Evolutionary conservation across 257 asterid genomes (phyloP).

Genomic region (Fraxinus americana): DNA sequence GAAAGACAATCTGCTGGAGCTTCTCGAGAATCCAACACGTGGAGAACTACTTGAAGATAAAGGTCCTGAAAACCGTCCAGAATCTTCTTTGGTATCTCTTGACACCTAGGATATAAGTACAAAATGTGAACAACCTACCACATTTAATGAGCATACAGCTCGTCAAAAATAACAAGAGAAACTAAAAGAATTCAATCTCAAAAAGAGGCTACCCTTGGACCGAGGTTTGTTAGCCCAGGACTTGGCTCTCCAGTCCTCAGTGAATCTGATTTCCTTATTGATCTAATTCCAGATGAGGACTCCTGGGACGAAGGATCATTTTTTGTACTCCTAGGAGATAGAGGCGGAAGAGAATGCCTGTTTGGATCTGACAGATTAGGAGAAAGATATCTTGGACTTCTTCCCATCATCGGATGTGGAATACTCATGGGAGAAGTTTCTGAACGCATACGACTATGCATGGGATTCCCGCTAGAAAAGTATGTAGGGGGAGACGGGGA

Average conservation of each 20-base stretch:
- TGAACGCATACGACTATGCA: constrained; percentile 52
- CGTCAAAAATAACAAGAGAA: constrained; percentile 22
- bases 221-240: constrained; percentile 50
- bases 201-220: constrained; percentile 61
- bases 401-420: constrained; percentile 78
- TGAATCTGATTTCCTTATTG: constrained; percentile 64
- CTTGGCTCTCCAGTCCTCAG: constrained; percentile 65
- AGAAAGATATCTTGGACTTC: constrained; percentile 78
- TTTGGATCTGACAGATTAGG: constrained; percentile 92
- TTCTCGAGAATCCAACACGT: constrained; percentile 88
- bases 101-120: constrained; percentile 44
- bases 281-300: constrained; percentile 73
- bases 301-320: constrained; percentile 80
- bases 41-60: constrained; percentile 91
- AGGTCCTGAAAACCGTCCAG: constrained; percentile 92
- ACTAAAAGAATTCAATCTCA: constrained; percentile 11
- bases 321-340: constrained; percentile 73
- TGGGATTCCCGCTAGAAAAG: constrained; percentile 38
- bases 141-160: constrained; percentile 12
- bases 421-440: constrained; percentile 94
- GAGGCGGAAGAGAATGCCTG: constrained; percentile 85
- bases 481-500: constrained; percentile 81
- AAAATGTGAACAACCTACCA: constrained; percentile 16
- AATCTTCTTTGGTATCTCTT: constrained; percentile 87
- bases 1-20: constrained; percentile 94